Conservation (phyloP, 257 asterid genomes). For the Solanum microdontum region DNA sequence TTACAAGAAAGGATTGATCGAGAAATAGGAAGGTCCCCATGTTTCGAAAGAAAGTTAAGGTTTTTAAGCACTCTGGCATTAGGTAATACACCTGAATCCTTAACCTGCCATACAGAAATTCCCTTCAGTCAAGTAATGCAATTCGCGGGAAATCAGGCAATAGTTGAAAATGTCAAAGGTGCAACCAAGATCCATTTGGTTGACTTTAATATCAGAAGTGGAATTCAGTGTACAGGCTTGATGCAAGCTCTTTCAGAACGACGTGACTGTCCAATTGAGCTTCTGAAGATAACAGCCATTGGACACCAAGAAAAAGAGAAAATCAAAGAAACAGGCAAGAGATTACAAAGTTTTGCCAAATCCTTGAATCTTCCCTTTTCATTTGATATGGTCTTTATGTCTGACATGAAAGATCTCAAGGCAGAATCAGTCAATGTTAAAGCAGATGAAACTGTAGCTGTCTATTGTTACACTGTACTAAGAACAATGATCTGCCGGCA, state of each 20-base stretch:
- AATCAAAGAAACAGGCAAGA: conserved; percentile 2
- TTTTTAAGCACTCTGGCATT: conserved; percentile 14
- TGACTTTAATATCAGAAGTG: conserved; percentile 66
- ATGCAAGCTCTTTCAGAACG: conserved; percentile 49
- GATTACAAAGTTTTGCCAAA: conserved; percentile 3
- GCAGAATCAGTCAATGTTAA: background rate
- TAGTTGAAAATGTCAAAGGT: conserved; percentile 25
- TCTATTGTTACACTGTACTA: background rate
- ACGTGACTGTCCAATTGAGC: background rate
- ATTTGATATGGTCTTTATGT: background rate
- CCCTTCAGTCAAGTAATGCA: conserved; percentile 48
- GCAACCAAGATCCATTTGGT: conserved; percentile 42
- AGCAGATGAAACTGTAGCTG: conserved; percentile 5
- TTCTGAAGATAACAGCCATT: conserved; percentile 1
- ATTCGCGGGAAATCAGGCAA: conserved; percentile 45
- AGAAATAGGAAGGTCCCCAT: conserved; percentile 12
- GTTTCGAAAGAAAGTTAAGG: background rate
- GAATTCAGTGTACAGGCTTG: conserved; percentile 49
- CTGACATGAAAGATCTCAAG: conserved; percentile 4
- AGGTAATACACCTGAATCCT: conserved; percentile 29
- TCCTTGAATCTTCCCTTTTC: conserved; percentile 10
- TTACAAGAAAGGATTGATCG: conserved; percentile 29
- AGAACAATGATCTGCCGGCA: conserved; percentile 6
- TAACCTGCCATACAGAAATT: conserved; percentile 34
- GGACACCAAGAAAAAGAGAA: background rate